Base-by-base conservation (phyloP, 1,284 basidiomycete genomes). In the Trametes hirsuta region DNA sequence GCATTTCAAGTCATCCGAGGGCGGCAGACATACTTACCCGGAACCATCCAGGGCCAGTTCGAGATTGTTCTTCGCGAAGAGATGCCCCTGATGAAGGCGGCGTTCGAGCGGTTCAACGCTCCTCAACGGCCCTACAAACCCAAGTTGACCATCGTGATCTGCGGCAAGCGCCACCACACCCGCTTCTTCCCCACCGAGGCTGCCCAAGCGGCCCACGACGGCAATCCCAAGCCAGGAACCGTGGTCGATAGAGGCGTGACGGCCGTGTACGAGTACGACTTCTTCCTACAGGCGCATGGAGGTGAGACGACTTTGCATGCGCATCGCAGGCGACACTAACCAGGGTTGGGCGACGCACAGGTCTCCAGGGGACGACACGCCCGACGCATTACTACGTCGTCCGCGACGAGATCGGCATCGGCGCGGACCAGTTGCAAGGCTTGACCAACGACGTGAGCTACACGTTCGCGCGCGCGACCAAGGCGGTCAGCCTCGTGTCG, bases 111-210 rank as follows among this genome's bases (percentile, higher is more conserved):
- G 53, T 86, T 87, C 68, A 73, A 79, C 62, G 77, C 76, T 0
- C 66, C 79, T 0, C 74, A 79, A 55, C 66, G 61, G 22, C 74
- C 71, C 2, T 93, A 91, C 72, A 76, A 70, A 3, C 92, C 91
- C 1, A 84, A 85, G 68, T 72, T 94, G 8, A 89, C 86, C 9
- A 88, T 93, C 64, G 84, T 93, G 62, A 84, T 93, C 57, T 93
- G 90, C 70, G 86, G 88, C 21, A 94, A 94, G 75, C 84, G 92
- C 1, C 93, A 94, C 66, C 90, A 94, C 70, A 91, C 91, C 10
- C 86, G 91, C 12, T 93, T 94, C 77, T 93, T 85, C 70, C 90
- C 91, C 3, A 87, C 84, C 3, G 79, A 83, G 37, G 71, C 71
- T 2, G 68, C 68, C 10, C 74, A 83, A 41, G 88, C 84, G 0